Evolutionary conservation across 2,329 filamentous ascomycete species (phyloP).

Genomic region (Aspergillus sp.): DNA sequence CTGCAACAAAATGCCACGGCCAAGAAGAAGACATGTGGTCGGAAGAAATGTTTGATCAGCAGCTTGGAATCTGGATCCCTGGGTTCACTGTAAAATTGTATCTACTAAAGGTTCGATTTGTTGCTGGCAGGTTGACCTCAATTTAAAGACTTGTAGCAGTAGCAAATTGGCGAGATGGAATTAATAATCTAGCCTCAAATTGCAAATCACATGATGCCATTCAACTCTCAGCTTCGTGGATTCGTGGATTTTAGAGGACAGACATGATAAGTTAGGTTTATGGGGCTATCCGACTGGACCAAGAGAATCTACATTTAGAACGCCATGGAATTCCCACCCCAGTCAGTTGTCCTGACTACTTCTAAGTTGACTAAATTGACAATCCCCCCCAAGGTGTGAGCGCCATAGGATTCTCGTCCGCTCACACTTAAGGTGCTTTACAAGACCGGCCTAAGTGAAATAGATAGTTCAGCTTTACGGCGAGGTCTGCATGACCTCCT

Average conservation of each 20-base stretch:
- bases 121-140: no score
- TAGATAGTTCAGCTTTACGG: conserved; percentile 30
- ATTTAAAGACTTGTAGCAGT: neutral
- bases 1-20: conserved; percentile 55
- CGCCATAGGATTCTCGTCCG: conserved; percentile 19
- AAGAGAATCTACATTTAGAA: conserved; percentile 38
- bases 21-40: conserved; percentile 31
- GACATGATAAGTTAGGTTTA: conserved; percentile 14
- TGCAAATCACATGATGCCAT: conserved; percentile 8
- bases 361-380: conserved; percentile 36
- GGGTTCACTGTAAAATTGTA: neutral
- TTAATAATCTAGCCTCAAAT: conserved; percentile 1
- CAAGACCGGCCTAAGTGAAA: conserved; percentile 7
- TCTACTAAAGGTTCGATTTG: neutral
- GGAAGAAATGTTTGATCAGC: neutral
- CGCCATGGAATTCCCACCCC: conserved; percentile 37
- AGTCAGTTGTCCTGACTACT: conserved; percentile 35
- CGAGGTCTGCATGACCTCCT: conserved; percentile 57
- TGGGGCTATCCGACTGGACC: conserved; percentile 25
- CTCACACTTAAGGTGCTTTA: conserved; percentile 16
- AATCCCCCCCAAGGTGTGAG: conserved; percentile 23
- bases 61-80: neutral
- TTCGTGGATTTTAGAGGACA: neutral
- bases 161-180: neutral
- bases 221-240: neutral